Base-by-base conservation (phyloP, 306 rosid species). In the Leucaena leucocephala region DNA sequence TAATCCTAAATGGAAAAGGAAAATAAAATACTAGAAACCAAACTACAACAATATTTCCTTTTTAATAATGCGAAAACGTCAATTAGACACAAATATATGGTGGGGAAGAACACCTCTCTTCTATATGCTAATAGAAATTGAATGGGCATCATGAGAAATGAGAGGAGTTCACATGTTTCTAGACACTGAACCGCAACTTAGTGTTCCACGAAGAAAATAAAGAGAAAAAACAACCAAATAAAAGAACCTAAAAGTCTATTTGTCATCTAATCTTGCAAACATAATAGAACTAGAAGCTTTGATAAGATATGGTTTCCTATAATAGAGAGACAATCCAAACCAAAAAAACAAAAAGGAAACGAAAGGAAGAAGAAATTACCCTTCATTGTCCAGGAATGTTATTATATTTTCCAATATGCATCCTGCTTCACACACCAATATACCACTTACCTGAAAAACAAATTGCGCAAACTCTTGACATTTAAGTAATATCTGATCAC, bases 371-470 rank as follows among this genome's bases (percentile, higher is more conserved):
- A 78, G 85, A 74, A 57, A 81, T 94, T 86, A 92, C 97, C 98
- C 97, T 85, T 89, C 85, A 76, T 82, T 85, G 82, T 94, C 97
- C 81, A 94, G 89, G 86, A 85, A 94, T 55, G 96, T 77, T 72
- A 80, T 87, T 86, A 94, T 69, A 84, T 90, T 94, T 88, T 94
- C 98, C 92, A 94, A 82, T 70, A 94, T 90, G 87, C 98, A 91
- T 64, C 97, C 97, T 55, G 97, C 97, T 87, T 92, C 98, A 82
- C 97, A 90, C 45, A 94, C 97, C 87, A 94, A 87, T 80, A 92
- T 85, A 75, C 98, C 98, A 79, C 97, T 94, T 78, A 92, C 97
- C 97, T 94, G 89, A 84, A 89, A 85, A 62, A 74, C 43, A 40
- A 74, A 82, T 48, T 58, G 52, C 55, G 46, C 69, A 85, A 70